Evolutionary conservation across 148 eudicot species (phyloP).

Genomic region (Beta vulgaris): DNA sequence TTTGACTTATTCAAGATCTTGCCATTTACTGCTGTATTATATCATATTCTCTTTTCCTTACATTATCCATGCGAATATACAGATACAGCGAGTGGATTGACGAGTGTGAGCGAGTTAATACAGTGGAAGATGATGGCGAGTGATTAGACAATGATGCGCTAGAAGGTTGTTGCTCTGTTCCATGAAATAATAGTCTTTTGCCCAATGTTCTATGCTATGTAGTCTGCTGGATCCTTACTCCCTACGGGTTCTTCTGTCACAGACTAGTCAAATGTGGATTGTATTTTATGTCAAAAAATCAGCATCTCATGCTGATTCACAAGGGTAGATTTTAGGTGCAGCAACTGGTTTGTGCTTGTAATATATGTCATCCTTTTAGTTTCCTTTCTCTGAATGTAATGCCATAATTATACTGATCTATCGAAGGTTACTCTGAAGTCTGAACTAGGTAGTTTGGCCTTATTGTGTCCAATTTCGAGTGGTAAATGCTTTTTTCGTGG

Average conservation of each 20-base stretch:
- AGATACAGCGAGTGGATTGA: conserved; percentile 99
- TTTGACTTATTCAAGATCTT: background rate
- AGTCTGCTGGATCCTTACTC: conserved; percentile 8
- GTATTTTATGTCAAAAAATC: conserved; percentile 14
- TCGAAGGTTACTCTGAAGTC: background rate
- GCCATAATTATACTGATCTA: background rate
- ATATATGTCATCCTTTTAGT: conserved; percentile 11
- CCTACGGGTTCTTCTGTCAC: conserved; percentile 8
- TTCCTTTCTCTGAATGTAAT: conserved; percentile 15
- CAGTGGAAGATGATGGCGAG: conserved; percentile 60
- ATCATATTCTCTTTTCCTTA: background rate
- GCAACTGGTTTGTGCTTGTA: conserved; percentile 25
- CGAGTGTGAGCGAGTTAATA: conserved; percentile 95
- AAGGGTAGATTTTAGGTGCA: conserved; percentile 4
- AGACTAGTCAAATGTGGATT: conserved; percentile 10
- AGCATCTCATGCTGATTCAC: background rate
- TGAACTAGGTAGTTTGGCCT: background rate
- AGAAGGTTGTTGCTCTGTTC: conserved; percentile 10
- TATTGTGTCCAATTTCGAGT: background rate
- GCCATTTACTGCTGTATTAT: too few species aligned
- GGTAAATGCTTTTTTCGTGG: too few species aligned
- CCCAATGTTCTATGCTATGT: conserved; percentile 18
- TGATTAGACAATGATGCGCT: conserved; percentile 4
- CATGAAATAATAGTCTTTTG: conserved; percentile 17
- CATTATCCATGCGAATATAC: conserved; percentile 25